These are phyloP conservation scores for Pyrenopolyporus hunteri DNA, from an alignment of 495 filamentous ascomycete genomes.

Conservation along the genomic window DNA sequence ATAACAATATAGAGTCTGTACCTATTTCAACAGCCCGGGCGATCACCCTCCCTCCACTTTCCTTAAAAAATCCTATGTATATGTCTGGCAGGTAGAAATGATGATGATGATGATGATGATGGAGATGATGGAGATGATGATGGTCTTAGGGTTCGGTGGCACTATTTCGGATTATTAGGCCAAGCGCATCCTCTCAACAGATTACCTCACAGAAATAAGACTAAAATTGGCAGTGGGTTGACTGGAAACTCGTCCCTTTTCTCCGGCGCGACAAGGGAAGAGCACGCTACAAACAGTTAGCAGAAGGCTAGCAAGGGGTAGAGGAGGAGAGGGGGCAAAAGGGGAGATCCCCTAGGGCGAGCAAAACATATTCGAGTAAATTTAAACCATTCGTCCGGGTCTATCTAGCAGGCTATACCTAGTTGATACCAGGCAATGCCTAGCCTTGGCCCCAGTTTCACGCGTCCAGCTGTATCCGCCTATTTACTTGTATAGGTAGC, in stretches of 20 bases:
- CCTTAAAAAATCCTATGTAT: no score
- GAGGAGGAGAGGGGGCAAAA: no score
- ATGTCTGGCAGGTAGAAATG: no score
- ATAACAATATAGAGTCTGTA: no score
- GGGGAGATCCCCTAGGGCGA: not conserved
- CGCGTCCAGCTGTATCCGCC: not conserved
- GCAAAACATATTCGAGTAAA: slow-evolving; percentile 3
- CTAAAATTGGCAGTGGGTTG: not conserved
- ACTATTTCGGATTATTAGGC: not conserved
- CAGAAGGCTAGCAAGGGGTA: slow-evolving; percentile 12
- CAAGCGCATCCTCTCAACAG: slow-evolving; percentile 13
- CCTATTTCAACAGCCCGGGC: no score
- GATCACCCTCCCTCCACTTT: no score
- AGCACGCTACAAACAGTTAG: slow-evolving; percentile 3
- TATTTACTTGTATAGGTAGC: slow-evolving; percentile 10
- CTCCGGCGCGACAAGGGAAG: slow-evolving; percentile 30
- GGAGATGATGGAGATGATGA: no score
- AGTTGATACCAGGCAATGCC: not conserved
- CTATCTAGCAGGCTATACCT: not conserved
- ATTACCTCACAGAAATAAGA: slow-evolving; percentile 29
- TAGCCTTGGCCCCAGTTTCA: slow-evolving; percentile 23
- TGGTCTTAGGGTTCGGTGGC: no score
- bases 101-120: no score
- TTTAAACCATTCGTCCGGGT: slow-evolving; percentile 32
- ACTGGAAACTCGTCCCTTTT: slow-evolving; percentile 35